phyloP scores from a whole-genome alignment of 73 alveolate species.

The Paramecium caudatum region DNA sequence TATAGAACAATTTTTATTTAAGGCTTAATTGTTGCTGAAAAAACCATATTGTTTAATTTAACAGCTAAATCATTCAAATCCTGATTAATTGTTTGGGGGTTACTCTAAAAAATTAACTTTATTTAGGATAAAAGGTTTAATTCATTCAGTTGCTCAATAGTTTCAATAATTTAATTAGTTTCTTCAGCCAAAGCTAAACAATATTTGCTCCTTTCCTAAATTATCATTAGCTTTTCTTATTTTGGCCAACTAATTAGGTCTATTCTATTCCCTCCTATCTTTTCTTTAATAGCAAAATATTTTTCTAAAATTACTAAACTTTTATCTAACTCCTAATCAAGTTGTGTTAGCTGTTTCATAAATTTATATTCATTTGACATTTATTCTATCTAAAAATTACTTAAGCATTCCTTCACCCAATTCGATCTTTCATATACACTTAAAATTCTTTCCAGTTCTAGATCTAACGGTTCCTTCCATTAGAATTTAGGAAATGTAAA shows the following conservation, averaged over 20 bases:
- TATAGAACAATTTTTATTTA: neutral
- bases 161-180: neutral
- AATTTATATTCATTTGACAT: neutral
- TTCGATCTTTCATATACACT: neutral
- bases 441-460: neutral
- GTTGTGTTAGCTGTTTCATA: neutral
- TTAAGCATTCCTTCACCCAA: neutral
- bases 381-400: neutral
- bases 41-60: neutral
- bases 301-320: neutral
- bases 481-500: constrained; percentile 12
- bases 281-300: neutral
- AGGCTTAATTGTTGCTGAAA: neutral
- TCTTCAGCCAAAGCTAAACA: neutral
- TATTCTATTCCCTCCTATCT: neutral
- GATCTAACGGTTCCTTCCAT: neutral
- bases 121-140: neutral
- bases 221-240: neutral
- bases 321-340: constrained; percentile 6
- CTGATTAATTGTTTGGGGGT: neutral
- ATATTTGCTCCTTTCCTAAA: neutral
- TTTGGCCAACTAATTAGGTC: constrained; percentile 9
- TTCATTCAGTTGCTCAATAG: neutral
- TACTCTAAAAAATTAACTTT: neutral
- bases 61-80: neutral